Evolutionary conservation across 164 flowering plant genomes (phyloP), one percentile per base, ranked within the genome.

Genomic region (Piper betle): DNA sequence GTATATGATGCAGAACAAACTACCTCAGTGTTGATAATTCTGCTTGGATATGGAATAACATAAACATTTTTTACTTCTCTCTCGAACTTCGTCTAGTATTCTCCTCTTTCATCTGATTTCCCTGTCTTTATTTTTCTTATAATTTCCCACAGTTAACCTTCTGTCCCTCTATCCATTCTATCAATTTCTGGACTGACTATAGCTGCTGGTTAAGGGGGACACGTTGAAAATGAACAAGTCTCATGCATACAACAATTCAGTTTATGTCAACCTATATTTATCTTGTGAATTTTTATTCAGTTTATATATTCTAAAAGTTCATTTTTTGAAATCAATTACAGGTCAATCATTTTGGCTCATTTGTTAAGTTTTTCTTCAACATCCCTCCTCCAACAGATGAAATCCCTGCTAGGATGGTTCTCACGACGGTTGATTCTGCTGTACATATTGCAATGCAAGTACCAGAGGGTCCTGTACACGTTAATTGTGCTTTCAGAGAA

Each of bases 281-380:
- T 46, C 50, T 10, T 46, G 11, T 46, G 15, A 46, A 5, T 42
- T 46, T 10, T 42, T 46, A 10, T 46, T 5, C 15, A 46, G 11
- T 46, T 10, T 15, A 46, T 10, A 46, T 46, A 12, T 15, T 46
- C 15, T 5, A 12, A 10, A 2, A 9, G 3, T 46, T 15, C 11
- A 10, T 46, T 15, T 46, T 42, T 42, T 10, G 10, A 15, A 10
- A 5, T 52, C 48, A 54, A 52, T 62, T 58, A 61, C 62, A 93
- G 97, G 87, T 86, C 66, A 86, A 86, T 66, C 99, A 90, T 74
- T 93, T 81, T 75, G 96, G 96, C 56, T 76, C 86, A 19, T 90
- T 76, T 70, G 85, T 81, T 66, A 82, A 89, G 69, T 83, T 74
- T 66, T 90, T 84, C 84, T 88, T 80, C 80, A 75, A 66, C 73